These are phyloP conservation scores for Lentinus polychrous DNA, from an alignment of 1,284 basidiomycete genomes.

Conservation along the genomic window DNA sequence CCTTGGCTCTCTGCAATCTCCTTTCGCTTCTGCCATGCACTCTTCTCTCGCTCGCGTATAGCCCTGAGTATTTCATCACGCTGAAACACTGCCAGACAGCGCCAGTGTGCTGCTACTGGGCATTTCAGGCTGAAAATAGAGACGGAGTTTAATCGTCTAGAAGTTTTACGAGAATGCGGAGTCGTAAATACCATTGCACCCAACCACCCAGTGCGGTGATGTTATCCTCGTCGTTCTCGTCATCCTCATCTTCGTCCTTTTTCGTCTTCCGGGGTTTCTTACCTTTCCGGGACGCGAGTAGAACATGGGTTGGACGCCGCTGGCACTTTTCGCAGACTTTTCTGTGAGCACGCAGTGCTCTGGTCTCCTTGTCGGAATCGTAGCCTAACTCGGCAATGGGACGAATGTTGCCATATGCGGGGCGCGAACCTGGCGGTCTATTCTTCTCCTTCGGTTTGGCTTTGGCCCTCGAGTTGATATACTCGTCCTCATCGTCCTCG, in stretches of 20 bases:
- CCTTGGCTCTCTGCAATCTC: conserved; percentile 7
- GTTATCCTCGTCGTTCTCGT: conserved; percentile 49
- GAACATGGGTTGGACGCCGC: conserved; percentile 46
- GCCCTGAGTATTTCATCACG: conserved; percentile 69
- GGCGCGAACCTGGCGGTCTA: conserved; percentile 38
- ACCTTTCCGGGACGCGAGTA: conserved; percentile 34
- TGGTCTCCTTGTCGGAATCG: conserved; percentile 52
- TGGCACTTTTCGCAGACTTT: conserved; percentile 67
- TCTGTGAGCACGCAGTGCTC: conserved; percentile 52
- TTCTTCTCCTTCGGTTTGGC: conserved; percentile 21
- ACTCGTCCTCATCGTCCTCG: conserved; percentile 22
- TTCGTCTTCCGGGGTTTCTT: conserved; percentile 22
- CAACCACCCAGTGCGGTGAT: conserved; percentile 67
- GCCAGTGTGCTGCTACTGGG: conserved; percentile 74
- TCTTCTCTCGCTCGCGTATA: conserved; percentile 44
- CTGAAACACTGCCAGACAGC: conserved; percentile 60
- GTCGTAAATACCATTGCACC: conserved; percentile 70
- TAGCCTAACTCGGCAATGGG: conserved; percentile 48
- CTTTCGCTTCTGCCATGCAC: conserved; percentile 30
- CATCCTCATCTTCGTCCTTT: conserved; percentile 36
- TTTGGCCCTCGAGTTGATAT: conserved; percentile 10
- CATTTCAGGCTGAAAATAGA: conserved; percentile 57
- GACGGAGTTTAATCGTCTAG: neutral
- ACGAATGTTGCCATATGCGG: conserved; percentile 65
- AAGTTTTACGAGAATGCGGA: neutral